Evolutionary conservation across 805 yeast species (phyloP).

Genomic region (Pichia californica): DNA sequence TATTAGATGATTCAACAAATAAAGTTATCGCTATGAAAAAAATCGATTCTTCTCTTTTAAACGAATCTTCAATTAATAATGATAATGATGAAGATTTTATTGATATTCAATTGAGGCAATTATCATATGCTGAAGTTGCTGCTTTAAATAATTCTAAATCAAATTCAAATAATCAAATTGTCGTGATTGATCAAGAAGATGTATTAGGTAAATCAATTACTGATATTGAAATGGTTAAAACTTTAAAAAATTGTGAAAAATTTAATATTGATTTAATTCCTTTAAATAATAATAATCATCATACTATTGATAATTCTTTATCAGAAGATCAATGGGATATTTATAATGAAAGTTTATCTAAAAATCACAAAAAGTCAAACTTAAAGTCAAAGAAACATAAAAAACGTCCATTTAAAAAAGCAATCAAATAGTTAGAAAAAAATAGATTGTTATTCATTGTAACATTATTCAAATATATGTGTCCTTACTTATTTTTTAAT

Average conservation of each 20-base stretch:
- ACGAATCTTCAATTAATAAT: conserved; percentile 4
- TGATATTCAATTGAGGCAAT: conserved; percentile 38
- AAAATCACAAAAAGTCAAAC: conserved; percentile 3
- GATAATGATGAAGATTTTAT: conserved; percentile 37
- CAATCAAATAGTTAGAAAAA: too few species aligned
- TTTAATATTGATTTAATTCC: not conserved
- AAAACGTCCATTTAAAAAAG: not conserved
- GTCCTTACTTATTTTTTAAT: too few species aligned
- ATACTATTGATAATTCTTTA: too few species aligned
- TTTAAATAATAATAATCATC: too few species aligned
- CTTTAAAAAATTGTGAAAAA: conserved; percentile 15
- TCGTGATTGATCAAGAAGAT: conserved; percentile 26
- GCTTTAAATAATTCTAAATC: conserved; percentile 19
- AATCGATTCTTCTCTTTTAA: conserved; percentile 9
- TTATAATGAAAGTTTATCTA: conserved; percentile 1
- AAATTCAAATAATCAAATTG: not conserved
- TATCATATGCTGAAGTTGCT: conserved; percentile 52
- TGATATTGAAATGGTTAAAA: conserved; percentile 27
- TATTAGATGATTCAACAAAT: not conserved
- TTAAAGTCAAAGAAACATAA: conserved; percentile 7
- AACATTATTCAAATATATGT: too few species aligned
- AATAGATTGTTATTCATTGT: too few species aligned
- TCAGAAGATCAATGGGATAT: conserved; percentile 7
- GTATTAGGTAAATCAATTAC: conserved; percentile 29
- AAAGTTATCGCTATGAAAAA: conserved; percentile 30